Percentiles rank a stretch among this genome's conserved stretches.
These are phyloP conservation scores for Euclidium syriacum DNA, from an alignment of 345 rosid genomes.

Conservation along the genomic window DNA sequence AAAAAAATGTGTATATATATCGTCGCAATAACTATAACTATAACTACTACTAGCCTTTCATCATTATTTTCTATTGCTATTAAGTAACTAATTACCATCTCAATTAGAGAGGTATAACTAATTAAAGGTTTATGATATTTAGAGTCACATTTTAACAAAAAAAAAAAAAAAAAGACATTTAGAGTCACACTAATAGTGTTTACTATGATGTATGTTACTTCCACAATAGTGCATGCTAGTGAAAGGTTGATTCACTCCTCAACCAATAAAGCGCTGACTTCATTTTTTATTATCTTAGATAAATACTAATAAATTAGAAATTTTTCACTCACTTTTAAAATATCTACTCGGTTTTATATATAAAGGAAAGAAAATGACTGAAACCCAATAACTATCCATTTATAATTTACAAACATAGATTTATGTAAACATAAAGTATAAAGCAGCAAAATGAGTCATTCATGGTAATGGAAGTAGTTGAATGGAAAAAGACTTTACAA, in stretches of 20 bases:
- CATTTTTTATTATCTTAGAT: background rate
- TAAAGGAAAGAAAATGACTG: background rate
- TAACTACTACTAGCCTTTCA: background rate
- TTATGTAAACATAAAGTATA: background rate
- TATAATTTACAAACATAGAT: background rate
- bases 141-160: too few relatives aligned
- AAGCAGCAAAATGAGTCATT: conserved; percentile 15
- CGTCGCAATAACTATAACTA: background rate
- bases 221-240: background rate
- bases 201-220: too few relatives aligned
- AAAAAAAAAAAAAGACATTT: too few relatives aligned
- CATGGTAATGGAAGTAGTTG: conserved; percentile 29
- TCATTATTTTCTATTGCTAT: background rate
- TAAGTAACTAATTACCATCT: too few relatives aligned
- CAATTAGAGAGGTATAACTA: too few relatives aligned
- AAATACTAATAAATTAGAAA: background rate
- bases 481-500: conserved; percentile 11
- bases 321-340: background rate
- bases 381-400: background rate
- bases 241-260: conserved; percentile 21
- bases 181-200: too few relatives aligned
- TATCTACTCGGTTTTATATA: background rate
- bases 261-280: conserved; percentile 1
- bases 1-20: background rate
- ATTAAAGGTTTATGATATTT: too few relatives aligned